Percentiles rank a stretch among this genome's conserved stretches.
These are phyloP conservation scores for Botrytis fabae DNA, from an alignment of 2,329 filamentous ascomycete genomes.

Conservation along the genomic window DNA sequence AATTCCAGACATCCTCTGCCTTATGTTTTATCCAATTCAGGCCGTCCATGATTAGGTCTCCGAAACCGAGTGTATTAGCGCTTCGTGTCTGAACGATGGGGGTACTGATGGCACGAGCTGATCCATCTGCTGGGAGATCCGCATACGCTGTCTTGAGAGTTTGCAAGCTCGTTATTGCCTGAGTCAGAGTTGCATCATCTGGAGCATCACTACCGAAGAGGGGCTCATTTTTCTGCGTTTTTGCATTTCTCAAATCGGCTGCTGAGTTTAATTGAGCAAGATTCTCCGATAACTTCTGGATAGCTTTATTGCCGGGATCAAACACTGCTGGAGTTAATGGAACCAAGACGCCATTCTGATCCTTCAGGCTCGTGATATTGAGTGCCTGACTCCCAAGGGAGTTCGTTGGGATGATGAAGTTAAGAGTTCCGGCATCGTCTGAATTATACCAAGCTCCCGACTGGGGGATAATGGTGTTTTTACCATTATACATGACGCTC, in stretches of 20 bases:
- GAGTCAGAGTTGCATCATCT: not conserved
- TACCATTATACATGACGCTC: not conserved
- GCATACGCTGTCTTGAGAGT: not conserved
- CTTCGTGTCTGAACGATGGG: not conserved
- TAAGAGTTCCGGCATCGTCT: not conserved
- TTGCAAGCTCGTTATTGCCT: not conserved
- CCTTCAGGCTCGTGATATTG: conserved; percentile 1
- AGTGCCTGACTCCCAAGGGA: not conserved
- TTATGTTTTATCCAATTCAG: not conserved
- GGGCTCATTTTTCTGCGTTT: not conserved
- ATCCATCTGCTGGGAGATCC: not conserved
- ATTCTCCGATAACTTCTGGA: not conserved
- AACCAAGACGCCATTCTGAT: not conserved
- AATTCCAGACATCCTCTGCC: not conserved
- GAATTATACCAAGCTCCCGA: not conserved
- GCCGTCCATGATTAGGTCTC: not conserved
- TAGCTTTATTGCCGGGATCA: not conserved
- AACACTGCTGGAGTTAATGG: not conserved
- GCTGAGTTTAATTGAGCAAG: not conserved
- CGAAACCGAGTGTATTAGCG: not conserved
- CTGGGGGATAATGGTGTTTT: not conserved
- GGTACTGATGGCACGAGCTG: not conserved
- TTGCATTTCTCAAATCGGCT: not conserved
- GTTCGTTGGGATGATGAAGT: conserved; percentile 5
- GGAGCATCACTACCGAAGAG: not conserved